Evolutionary conservation across 2,329 filamentous ascomycete species (phyloP).

Genomic region (Pseudogymnoascus sp.): DNA sequence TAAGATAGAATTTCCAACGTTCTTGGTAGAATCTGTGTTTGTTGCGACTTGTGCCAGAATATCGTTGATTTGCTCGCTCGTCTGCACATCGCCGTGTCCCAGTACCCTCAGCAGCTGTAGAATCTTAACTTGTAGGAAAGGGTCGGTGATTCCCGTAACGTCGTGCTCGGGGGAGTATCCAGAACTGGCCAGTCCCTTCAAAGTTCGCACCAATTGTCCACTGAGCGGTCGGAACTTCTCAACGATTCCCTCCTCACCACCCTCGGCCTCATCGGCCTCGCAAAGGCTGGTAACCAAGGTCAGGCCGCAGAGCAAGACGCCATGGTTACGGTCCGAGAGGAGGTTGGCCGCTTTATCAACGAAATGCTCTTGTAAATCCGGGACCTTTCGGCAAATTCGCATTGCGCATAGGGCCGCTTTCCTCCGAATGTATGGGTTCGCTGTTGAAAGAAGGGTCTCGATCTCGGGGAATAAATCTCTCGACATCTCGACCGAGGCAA

Average conservation of each 20-base stretch:
- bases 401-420: slow-evolving; percentile 98
- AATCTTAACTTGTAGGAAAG: slow-evolving; percentile 96
- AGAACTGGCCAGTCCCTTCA: slow-evolving; percentile 88
- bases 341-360: slow-evolving; percentile 85
- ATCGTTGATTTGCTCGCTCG: slow-evolving; percentile 97
- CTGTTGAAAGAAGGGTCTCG: slow-evolving; percentile 81
- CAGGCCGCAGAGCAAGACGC: slow-evolving; percentile 84
- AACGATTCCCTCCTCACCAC: slow-evolving; percentile 79
- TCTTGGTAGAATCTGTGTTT: slow-evolving; percentile 96
- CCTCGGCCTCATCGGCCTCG: slow-evolving; percentile 88
- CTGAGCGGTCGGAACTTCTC: slow-evolving; percentile 85
- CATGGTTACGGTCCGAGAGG: slow-evolving; percentile 88
- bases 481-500: slow-evolving; percentile 97
- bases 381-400: slow-evolving; percentile 96
- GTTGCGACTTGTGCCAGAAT: slow-evolving; percentile 96
- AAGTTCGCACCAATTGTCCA: slow-evolving; percentile 75
- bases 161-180: slow-evolving; percentile 97
- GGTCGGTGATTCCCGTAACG: slow-evolving; percentile 95
- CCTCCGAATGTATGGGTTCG: slow-evolving; percentile 95
- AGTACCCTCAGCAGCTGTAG: slow-evolving; percentile 78
- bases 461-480: slow-evolving; percentile 94
- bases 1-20: slow-evolving; percentile 94
- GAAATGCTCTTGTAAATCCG: slow-evolving; percentile 95
- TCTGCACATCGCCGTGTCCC: slow-evolving; percentile 74
- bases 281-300: slow-evolving; percentile 88